Evolutionary conservation across 495 filamentous ascomycete species (phyloP), one percentile per base, ranked within the genome.

Genomic region (Lasiosphaeris hirsuta): DNA sequence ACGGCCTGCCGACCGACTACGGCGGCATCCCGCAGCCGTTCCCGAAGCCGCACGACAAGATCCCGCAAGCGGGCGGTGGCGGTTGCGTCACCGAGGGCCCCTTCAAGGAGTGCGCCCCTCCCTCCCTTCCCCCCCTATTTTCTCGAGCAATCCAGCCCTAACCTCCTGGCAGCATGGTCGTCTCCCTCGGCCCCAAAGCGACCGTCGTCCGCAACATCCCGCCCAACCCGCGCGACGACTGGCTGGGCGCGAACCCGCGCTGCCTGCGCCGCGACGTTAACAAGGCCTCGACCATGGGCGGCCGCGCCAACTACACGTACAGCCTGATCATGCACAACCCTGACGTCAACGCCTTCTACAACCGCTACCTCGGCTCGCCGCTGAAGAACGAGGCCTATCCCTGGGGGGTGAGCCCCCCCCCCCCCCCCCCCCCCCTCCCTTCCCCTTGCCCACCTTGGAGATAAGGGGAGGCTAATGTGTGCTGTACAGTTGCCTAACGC

Each of bases 11-110:
- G 4, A 54, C 51, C 4, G 54, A n/a, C 10, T 58, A 58, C 39
- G 52, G 30, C 13, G 56, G 56, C 4, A 30, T 58, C 10, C 18
- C 55, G 3, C 50, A 51, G 23, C 19, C 44, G 3, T 51, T 43
- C 23, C 40, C 38, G 4, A 49, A 19, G 18, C 54, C 59, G 6
- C 48, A 59, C 43, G 46, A 57, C 38, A 37, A 41, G 30, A 54
- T 79, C 9, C 72, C 77, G 0, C 55, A 76, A 0, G 82, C 76
- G 13, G 74, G 63, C 0, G 86, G 86, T 11, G 86, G 85, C 4
- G 86, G 86, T 6, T 89, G 84, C 62, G 73, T 88, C n/a, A 77
- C 72, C 2, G 69, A 68, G 41, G 86, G 84, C 0, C 83, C 84
- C 0, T 86, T 88, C 60, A 56, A 57, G 36, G 53, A 63, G 54